phyloP scores from a whole-genome alignment of 2,329 filamentous ascomycete genomes.

The Penicillium sp. region DNA sequence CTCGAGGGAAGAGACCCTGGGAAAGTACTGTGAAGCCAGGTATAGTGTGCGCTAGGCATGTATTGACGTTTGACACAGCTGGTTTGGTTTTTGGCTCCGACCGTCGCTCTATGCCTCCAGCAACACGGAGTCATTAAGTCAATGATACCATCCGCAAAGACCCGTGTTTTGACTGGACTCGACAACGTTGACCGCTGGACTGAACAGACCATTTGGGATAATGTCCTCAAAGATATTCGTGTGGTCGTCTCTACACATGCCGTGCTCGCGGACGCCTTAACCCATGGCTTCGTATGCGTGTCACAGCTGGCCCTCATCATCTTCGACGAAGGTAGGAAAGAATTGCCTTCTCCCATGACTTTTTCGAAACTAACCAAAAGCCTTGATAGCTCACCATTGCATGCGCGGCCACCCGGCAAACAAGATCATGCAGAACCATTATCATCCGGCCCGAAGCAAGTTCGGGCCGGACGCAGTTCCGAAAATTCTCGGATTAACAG shows the following conservation, averaged over 20 bases:
- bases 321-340: conserved; percentile 89
- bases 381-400: conserved; percentile 81
- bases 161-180: conserved; percentile 63
- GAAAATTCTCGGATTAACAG: conserved; percentile 73
- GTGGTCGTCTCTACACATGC: conserved; percentile 78
- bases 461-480: conserved; percentile 48
- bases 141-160: conserved; percentile 58
- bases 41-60: too few relatives aligned
- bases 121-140: conserved; percentile 60
- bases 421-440: conserved; percentile 71
- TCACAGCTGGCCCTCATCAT: conserved; percentile 65
- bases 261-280: conserved; percentile 70
- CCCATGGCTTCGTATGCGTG: conserved; percentile 70
- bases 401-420: conserved; percentile 63
- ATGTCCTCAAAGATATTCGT: conserved; percentile 60
- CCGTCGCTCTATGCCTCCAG: conserved; percentile 64
- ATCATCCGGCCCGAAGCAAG: conserved; percentile 50
- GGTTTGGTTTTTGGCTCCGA: conserved; percentile 73
- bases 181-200: conserved; percentile 74
- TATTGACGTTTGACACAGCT: conserved; percentile 30
- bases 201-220: conserved; percentile 64
- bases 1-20: conserved; percentile 53
- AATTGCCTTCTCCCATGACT: too few relatives aligned
- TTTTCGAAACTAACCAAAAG: too few relatives aligned
- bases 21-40: conserved; percentile 48